These are phyloP conservation scores for Penicillium rolfsii DNA, from an alignment of 2,329 filamentous ascomycete species.

Conservation along the genomic window DNA sequence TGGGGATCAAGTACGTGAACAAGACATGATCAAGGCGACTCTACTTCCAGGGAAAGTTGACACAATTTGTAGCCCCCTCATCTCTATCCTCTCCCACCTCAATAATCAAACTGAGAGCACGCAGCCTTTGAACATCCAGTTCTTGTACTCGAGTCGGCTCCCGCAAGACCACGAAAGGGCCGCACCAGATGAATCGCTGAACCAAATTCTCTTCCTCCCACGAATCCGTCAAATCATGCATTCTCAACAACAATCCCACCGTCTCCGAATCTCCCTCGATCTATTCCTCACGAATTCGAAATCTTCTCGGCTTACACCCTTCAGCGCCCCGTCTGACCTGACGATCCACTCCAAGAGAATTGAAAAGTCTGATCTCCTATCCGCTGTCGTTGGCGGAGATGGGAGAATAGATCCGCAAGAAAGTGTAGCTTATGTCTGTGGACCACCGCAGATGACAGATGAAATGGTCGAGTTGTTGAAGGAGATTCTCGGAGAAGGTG, in stretches of 20 bases:
- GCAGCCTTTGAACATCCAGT: conserved; percentile 52
- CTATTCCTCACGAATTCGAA: conserved; percentile 40
- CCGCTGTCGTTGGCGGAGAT: conserved; percentile 36
- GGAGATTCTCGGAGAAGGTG: conserved; percentile 46
- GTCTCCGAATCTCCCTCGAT: conserved; percentile 37
- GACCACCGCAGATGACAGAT: conserved; percentile 70
- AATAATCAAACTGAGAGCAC: conserved; percentile 47
- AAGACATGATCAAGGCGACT: not conserved
- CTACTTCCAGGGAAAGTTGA: conserved; percentile 10
- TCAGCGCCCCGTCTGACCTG: conserved; percentile 29
- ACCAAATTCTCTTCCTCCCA: conserved; percentile 52
- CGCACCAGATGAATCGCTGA: conserved; percentile 21
- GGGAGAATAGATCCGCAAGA: conserved; percentile 34
- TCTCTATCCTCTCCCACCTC: conserved; percentile 71
- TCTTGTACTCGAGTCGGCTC: conserved; percentile 66
- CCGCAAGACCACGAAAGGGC: conserved; percentile 19
- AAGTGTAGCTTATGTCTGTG: conserved; percentile 68
- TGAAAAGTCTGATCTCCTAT: conserved; percentile 39
- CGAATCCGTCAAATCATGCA: conserved; percentile 47
- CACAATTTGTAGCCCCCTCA: conserved; percentile 60
- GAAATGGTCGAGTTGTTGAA: conserved; percentile 56
- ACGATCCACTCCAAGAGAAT: conserved; percentile 41
- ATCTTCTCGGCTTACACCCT: conserved; percentile 12
- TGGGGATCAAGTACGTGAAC: conserved; percentile 71
- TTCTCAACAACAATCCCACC: conserved; percentile 32